Evolutionary conservation across 2,329 filamentous ascomycete species (phyloP).

Genomic region (Xylaria polymorpha): DNA sequence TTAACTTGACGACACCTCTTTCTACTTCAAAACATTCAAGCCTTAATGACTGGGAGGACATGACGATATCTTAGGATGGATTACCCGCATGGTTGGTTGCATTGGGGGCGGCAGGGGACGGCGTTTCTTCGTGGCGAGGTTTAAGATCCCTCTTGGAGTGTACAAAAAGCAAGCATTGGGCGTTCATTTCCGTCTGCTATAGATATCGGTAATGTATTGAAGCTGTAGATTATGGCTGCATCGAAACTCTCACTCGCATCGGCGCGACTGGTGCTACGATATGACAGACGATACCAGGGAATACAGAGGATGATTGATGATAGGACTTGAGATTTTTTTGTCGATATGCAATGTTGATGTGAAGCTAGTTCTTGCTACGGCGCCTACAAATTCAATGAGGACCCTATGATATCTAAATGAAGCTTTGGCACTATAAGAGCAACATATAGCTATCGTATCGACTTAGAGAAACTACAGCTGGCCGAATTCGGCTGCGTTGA

Average conservation of each 20-base stretch:
- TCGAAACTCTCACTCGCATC: neutral
- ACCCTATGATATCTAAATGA: neutral
- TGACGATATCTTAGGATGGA: constrained; percentile 41
- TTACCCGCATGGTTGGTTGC: constrained; percentile 41
- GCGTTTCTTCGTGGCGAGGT: constrained; percentile 37
- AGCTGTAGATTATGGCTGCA: constrained; percentile 27
- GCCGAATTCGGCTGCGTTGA: neutral
- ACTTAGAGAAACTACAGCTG: no score
- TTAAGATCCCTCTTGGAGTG: constrained; percentile 37
- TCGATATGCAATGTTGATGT: neutral
- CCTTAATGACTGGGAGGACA: constrained; percentile 26
- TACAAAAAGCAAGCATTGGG: constrained; percentile 35
- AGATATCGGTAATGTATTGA: constrained; percentile 24
- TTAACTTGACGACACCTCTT: constrained; percentile 37
- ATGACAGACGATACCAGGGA: constrained; percentile 8
- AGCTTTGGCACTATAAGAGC: neutral
- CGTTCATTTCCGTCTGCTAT: constrained; percentile 24
- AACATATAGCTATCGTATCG: no score
- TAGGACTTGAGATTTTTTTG: neutral
- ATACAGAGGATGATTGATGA: constrained; percentile 13
- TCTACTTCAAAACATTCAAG: constrained; percentile 16
- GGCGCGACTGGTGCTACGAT: constrained; percentile 4
- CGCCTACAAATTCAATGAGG: neutral
- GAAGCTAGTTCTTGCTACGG: neutral
- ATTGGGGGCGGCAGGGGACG: constrained; percentile 32